Conservation (phyloP, 2,329 filamentous ascomycete genomes). For the Penicillium sp. region DNA sequence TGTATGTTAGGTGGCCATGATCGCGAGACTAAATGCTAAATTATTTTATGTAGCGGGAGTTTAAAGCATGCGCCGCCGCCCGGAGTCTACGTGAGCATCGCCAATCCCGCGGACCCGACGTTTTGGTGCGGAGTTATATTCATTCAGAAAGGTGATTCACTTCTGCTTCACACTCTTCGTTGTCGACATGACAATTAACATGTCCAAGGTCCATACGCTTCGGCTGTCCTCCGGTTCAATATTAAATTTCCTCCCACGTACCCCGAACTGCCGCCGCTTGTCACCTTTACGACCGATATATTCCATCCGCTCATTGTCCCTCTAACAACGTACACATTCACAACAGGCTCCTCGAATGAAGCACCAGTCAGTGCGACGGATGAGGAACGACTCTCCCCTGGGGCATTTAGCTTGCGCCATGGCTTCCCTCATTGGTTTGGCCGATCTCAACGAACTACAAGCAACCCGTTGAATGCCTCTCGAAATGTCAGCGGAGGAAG, state of each 20-base stretch:
- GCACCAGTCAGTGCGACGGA: conserved; percentile 81
- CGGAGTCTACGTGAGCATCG: conserved; percentile 81
- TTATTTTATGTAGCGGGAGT: conserved; percentile 61
- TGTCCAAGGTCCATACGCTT: conserved; percentile 73
- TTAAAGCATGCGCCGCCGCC: conserved; percentile 78
- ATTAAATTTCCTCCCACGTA: conserved; percentile 81
- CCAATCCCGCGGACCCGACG: conserved; percentile 72
- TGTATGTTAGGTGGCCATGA: conserved; percentile 53
- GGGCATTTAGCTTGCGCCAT: conserved; percentile 84
- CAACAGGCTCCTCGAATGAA: conserved; percentile 68
- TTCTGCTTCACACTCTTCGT: conserved; percentile 2
- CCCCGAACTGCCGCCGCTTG: conserved; percentile 71
- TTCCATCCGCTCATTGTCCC: conserved; percentile 93
- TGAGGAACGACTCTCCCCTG: conserved; percentile 76
- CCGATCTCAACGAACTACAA: conserved; percentile 46
- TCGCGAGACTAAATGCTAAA: neutral
- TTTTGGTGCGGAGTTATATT: conserved; percentile 92
- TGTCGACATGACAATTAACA: conserved; percentile 8
- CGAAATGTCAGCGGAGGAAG: conserved; percentile 44
- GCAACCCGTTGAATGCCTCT: conserved; percentile 32
- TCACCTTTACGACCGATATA: conserved; percentile 87
- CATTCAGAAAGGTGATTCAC: conserved; percentile 69
- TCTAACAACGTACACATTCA: conserved; percentile 90
- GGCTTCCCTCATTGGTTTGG: conserved; percentile 89
- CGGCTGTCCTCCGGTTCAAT: conserved; percentile 82